Conservation (phyloP, 129 eudicot genomes). For the Deinandra increscens region DNA sequence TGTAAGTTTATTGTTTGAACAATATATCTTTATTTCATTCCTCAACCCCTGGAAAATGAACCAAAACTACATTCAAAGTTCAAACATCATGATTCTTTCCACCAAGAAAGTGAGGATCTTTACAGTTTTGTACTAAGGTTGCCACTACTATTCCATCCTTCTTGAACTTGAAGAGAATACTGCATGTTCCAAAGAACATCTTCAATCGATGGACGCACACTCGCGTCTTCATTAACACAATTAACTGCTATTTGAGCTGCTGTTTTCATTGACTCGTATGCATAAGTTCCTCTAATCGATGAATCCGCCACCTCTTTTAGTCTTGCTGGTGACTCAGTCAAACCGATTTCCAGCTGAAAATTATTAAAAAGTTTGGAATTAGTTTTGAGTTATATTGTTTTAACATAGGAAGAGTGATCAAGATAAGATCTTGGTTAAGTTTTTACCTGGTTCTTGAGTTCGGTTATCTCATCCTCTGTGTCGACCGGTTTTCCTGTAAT, state of each 20-base stretch:
- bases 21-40: slow-evolving; percentile 25
- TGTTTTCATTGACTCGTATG: slow-evolving; percentile 78
- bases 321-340: slow-evolving; percentile 64
- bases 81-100: slow-evolving; percentile 7
- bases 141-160: slow-evolving; percentile 93
- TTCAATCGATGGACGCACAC: slow-evolving; percentile 77
- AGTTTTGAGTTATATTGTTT: slow-evolving; percentile 2
- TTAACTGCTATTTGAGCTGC: slow-evolving; percentile 63
- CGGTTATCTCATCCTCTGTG: slow-evolving; percentile 58
- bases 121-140: slow-evolving; percentile 56
- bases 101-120: slow-evolving; percentile 24
- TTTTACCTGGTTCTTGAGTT: slow-evolving; percentile 64
- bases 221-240: slow-evolving; percentile 61
- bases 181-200: slow-evolving; percentile 98
- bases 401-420: not conserved
- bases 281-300: slow-evolving; percentile 71
- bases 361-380: not conserved
- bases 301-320: slow-evolving; percentile 57
- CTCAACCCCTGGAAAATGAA: slow-evolving; percentile 30
- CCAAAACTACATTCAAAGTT: slow-evolving; percentile 28
- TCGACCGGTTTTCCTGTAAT: slow-evolving; percentile 65
- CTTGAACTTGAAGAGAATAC: slow-evolving; percentile 92
- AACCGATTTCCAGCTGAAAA: slow-evolving; percentile 73
- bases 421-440: not conserved
- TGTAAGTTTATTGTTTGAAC: not conserved